Evolutionary conservation across 345 rosid species (phyloP).

Genomic region (Syzygium aromaticum): DNA sequence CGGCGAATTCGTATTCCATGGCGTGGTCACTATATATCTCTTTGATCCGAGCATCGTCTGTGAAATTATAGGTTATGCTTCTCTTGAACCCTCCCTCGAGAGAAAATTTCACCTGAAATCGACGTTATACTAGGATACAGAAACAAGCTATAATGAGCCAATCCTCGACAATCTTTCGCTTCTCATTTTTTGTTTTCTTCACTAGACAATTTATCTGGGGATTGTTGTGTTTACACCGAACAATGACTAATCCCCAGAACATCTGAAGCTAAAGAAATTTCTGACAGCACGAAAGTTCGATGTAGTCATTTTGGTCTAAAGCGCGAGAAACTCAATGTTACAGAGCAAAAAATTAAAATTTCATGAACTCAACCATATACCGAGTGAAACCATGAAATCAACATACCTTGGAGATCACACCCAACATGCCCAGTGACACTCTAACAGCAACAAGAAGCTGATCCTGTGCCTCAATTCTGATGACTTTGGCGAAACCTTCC

Average conservation of each 20-base stretch:
- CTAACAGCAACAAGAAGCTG: conserved; percentile 62
- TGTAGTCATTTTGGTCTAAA: background rate
- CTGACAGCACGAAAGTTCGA: background rate
- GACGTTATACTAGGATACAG: background rate
- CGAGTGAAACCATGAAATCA: background rate
- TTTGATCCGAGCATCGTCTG: conserved; percentile 49
- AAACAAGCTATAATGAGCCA: background rate
- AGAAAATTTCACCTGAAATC: conserved; percentile 50
- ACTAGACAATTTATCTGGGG: background rate
- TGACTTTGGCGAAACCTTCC: conserved; percentile 58
- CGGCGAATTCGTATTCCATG: conserved; percentile 60
- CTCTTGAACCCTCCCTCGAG: conserved; percentile 66
- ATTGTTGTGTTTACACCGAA: background rate
- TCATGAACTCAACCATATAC: background rate
- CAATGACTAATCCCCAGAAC: too few species aligned
- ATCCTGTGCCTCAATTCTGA: conserved; percentile 38
- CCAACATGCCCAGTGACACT: conserved; percentile 67
- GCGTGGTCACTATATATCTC: conserved; percentile 52
- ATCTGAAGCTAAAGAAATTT: background rate
- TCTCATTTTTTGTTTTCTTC: background rate
- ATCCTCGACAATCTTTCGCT: background rate
- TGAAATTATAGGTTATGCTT: conserved; percentile 60
- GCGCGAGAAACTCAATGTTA: background rate
- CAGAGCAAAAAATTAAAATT: background rate
- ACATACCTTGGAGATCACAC: conserved; percentile 79